Percentiles rank a stretch among this genome's conserved stretches.
Conservation (phyloP, 2,329 filamentous ascomycete genomes). For the Pseudocercospora ulei region DNA sequence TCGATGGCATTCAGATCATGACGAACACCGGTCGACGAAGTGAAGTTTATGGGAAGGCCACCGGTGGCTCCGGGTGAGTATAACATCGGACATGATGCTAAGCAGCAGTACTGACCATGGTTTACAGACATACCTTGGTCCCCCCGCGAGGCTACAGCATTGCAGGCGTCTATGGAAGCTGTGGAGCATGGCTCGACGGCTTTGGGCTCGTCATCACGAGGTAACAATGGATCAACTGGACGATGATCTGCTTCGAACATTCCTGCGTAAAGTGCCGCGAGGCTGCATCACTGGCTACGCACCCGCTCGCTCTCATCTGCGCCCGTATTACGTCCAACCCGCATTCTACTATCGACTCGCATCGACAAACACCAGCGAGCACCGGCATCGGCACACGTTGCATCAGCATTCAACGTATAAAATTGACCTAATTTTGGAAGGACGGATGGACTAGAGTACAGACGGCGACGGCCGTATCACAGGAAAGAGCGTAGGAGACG, state of each 20-base stretch:
- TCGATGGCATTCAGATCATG: constrained; percentile 81
- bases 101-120: constrained; percentile 20
- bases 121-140: constrained; percentile 71
- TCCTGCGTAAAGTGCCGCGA: constrained; percentile 1
- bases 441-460: too few species aligned
- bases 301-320: too few species aligned
- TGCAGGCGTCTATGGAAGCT: constrained; percentile 76
- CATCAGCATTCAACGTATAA: too few species aligned
- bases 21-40: constrained; percentile 84
- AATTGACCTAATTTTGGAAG: too few species aligned
- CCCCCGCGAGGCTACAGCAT: constrained; percentile 82
- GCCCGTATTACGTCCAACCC: too few species aligned
- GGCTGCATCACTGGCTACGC: too few species aligned
- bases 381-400: too few species aligned
- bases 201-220: constrained; percentile 71
- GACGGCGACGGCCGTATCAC: too few species aligned
- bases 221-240: constrained; percentile 36
- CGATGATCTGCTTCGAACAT: constrained; percentile 3
- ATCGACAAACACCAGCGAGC: too few species aligned
- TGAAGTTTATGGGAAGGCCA: constrained; percentile 68
- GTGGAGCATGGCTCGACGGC: constrained; percentile 70
- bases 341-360: too few species aligned
- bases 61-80: constrained; percentile 72
- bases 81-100: neutral
- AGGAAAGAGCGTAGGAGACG: too few species aligned